Evolutionary conservation across 148 eudicot genomes (phyloP).

Genomic region (Euryodendron excelsum): DNA sequence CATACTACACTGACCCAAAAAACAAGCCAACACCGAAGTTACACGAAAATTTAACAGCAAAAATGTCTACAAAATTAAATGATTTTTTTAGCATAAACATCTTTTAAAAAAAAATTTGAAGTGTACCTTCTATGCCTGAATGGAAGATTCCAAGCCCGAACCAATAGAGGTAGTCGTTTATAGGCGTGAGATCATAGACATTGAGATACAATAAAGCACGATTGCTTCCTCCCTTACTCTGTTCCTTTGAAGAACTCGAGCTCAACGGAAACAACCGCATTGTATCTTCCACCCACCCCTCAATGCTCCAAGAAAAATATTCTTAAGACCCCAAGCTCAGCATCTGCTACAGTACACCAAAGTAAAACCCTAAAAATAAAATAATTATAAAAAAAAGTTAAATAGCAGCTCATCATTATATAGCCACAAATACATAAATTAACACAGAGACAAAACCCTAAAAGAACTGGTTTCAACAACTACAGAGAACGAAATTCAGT

Average conservation of each 20-base stretch:
- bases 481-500: neutral
- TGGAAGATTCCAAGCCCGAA: slow-evolving; percentile 65
- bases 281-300: neutral
- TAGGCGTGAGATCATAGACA: slow-evolving; percentile 69
- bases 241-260: neutral
- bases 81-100: neutral
- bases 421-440: neutral
- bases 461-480: neutral
- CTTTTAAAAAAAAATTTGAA: neutral
- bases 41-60: neutral
- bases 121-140: slow-evolving; percentile 64
- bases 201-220: slow-evolving; percentile 51
- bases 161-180: slow-evolving; percentile 68
- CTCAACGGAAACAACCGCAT: neutral
- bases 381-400: neutral
- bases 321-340: neutral
- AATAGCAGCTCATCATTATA: neutral
- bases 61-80: neutral
- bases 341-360: neutral
- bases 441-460: neutral
- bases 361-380: neutral
- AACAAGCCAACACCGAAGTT: too few relatives aligned
- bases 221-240: slow-evolving; percentile 6
- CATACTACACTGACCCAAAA: too few relatives aligned
- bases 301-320: neutral